Percentiles rank a stretch among this genome's conserved stretches.
Evolutionary conservation across 1,284 basidiomycete species (phyloP).

Genomic region (Schizophyllum amplum): DNA sequence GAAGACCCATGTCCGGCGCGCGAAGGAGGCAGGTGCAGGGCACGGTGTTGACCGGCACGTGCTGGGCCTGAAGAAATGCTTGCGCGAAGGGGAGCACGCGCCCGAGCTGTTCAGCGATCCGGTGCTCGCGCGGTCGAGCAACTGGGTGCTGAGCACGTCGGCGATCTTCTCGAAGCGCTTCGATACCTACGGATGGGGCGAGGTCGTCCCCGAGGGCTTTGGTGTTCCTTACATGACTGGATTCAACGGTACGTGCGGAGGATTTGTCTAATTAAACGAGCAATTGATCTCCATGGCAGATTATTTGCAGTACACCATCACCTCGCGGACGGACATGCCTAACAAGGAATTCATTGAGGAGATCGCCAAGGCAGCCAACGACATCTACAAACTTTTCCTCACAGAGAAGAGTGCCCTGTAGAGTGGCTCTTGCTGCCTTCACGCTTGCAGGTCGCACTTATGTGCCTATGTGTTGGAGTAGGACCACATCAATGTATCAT

Average conservation of each 20-base stretch:
- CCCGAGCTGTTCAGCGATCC: conserved; percentile 71
- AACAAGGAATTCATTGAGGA: conserved; percentile 61
- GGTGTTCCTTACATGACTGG: conserved; percentile 75
- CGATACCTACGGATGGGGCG: conserved; percentile 80
- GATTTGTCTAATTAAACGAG: background rate
- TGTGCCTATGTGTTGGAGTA: too few species aligned
- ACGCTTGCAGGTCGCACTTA: too few species aligned
- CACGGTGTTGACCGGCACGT: conserved; percentile 82
- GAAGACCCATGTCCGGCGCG: conserved; percentile 63
- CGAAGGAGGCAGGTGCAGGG: conserved; percentile 63
- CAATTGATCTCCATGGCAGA: conserved; percentile 30
- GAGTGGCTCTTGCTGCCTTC: too few species aligned
- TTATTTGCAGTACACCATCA: conserved; percentile 74
- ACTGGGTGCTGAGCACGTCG: conserved; percentile 80
- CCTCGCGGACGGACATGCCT: conserved; percentile 69
- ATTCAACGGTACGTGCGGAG: conserved; percentile 41
- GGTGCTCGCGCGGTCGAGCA: conserved; percentile 53
- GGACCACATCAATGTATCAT: too few species aligned
- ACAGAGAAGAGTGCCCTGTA: too few species aligned
- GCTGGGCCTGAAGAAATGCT: conserved; percentile 62
- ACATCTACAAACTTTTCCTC: conserved; percentile 43
- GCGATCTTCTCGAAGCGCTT: conserved; percentile 81
- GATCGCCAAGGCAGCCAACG: conserved; percentile 57
- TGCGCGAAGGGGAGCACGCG: conserved; percentile 51
- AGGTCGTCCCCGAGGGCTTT: conserved; percentile 77